Percentiles rank a stretch among this genome's conserved stretches.
phyloP scores from a whole-genome alignment of 2,329 filamentous ascomycete species.

The Colletotrichum sp. region DNA sequence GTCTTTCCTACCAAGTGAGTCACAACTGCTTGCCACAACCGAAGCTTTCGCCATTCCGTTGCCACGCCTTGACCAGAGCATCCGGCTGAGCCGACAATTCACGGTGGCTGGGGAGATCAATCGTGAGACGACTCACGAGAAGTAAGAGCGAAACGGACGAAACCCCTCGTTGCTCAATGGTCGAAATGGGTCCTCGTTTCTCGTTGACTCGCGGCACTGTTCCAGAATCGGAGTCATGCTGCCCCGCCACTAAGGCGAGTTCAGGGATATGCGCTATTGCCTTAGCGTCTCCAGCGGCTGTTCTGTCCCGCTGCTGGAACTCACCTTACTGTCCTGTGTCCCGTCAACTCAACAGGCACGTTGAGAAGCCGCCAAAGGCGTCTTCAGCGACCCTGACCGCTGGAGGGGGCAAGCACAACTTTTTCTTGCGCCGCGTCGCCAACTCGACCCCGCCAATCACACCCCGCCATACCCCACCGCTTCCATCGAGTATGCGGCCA shows the following conservation, averaged over 20 bases:
- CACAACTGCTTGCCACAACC: background rate
- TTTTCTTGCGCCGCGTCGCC: background rate
- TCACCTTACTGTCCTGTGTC: background rate
- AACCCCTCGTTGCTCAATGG: background rate
- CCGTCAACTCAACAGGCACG: background rate
- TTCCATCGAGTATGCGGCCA: slow-evolving; percentile 10
- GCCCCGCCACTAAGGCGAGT: background rate
- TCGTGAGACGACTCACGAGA: background rate
- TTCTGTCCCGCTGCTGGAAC: background rate
- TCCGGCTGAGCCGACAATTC: background rate
- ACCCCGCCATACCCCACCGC: slow-evolving; percentile 22
- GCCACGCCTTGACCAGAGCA: background rate
- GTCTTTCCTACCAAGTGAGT: background rate
- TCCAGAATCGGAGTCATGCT: slow-evolving; percentile 15
- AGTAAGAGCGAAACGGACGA: background rate
- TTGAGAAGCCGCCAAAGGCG: background rate
- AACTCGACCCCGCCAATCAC: slow-evolving; percentile 21
- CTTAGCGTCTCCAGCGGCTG: background rate
- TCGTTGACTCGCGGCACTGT: slow-evolving; percentile 15
- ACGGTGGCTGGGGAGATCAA: background rate
- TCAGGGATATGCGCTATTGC: background rate
- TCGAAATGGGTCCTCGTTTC: background rate
- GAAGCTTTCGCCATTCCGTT: background rate
- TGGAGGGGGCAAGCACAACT: background rate
- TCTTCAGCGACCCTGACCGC: background rate